phyloP scores from a whole-genome alignment of 2,329 filamentous ascomycete genomes.

The Apiospora pterosperma region DNA sequence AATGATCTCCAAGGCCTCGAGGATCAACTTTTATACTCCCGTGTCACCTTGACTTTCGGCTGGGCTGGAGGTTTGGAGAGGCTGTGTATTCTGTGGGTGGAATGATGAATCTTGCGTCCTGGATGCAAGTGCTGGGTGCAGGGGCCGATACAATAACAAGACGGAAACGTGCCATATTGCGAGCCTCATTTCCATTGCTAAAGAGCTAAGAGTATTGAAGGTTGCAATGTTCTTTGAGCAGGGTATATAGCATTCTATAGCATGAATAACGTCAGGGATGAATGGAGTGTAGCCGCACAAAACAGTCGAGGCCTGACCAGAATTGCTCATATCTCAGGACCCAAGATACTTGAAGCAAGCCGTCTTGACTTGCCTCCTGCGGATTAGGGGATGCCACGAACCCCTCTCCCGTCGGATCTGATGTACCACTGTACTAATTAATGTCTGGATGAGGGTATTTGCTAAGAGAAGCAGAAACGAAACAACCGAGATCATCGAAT shows the following conservation, averaged over 20 bases:
- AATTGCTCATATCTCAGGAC: no score
- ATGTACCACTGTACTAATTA: no score
- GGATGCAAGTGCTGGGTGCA: no score
- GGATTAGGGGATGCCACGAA: no score
- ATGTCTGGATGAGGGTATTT: no score
- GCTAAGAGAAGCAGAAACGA: no score
- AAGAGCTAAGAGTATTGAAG: neutral
- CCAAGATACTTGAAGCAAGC: no score
- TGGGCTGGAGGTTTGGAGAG: conserved; percentile 40
- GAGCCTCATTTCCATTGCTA: neutral
- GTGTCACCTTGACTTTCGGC: conserved; percentile 53
- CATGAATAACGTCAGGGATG: no score
- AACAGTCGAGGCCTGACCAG: no score
- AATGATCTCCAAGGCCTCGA: conserved; percentile 46
- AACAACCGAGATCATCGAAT: neutral
- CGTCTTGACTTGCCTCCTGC: no score
- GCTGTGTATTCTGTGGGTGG: conserved; percentile 39
- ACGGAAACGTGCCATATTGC: neutral
- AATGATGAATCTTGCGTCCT: conserved; percentile 26
- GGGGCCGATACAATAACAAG: neutral
- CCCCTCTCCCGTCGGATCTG: no score
- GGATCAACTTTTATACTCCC: conserved; percentile 46
- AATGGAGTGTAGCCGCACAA: no score
- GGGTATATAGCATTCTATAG: neutral
- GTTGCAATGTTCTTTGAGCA: neutral